Evolutionary conservation across 371 early-diverging fungal genomes (phyloP).

Genomic region (Dichotomocladium elegans): DNA sequence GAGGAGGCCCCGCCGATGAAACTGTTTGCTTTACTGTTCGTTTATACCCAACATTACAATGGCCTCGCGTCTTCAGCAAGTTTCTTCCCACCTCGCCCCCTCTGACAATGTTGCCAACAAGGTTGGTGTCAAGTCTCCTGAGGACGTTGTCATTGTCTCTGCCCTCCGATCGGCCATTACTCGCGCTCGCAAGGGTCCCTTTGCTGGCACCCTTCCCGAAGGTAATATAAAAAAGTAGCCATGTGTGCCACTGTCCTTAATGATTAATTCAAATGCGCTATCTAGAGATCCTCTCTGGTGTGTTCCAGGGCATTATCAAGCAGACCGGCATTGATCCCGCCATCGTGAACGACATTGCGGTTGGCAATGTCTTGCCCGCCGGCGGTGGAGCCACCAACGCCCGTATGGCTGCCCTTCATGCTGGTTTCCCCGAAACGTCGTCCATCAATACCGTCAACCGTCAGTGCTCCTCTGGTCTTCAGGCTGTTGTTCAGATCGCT

Average conservation of each 20-base stretch:
- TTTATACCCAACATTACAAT: conserved; percentile 19
- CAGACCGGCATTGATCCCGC: conserved; percentile 84
- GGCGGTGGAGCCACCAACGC: conserved; percentile 94
- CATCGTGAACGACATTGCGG: conserved; percentile 91
- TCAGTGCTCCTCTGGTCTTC: conserved; percentile 96
- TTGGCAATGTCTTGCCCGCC: conserved; percentile 91
- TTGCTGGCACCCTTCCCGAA: conserved; percentile 87
- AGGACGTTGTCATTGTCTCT: conserved; percentile 83
- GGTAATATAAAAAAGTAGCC: conserved; percentile 14
- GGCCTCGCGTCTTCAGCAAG: conserved; percentile 70
- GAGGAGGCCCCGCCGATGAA: background rate
- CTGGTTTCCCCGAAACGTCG: conserved; percentile 87
- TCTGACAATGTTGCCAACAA: conserved; percentile 47
- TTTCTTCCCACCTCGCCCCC: conserved; percentile 68
- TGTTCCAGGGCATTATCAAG: conserved; percentile 78
- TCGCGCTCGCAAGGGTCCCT: conserved; percentile 90
- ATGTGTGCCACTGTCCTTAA: background rate
- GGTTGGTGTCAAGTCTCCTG: conserved; percentile 78
- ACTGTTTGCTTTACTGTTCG: background rate
- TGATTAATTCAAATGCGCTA: no score
- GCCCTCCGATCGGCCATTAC: conserved; percentile 91
- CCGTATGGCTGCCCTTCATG: conserved; percentile 94
- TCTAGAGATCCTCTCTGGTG: conserved; percentile 80
- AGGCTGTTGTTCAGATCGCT: conserved; percentile 90
- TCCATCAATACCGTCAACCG: conserved; percentile 91